Evolutionary conservation across 225 moss, liverwort and hornwort species (phyloP), one percentile per base, ranked within the genome.

Genomic region (Sphagnum tenellum): DNA sequence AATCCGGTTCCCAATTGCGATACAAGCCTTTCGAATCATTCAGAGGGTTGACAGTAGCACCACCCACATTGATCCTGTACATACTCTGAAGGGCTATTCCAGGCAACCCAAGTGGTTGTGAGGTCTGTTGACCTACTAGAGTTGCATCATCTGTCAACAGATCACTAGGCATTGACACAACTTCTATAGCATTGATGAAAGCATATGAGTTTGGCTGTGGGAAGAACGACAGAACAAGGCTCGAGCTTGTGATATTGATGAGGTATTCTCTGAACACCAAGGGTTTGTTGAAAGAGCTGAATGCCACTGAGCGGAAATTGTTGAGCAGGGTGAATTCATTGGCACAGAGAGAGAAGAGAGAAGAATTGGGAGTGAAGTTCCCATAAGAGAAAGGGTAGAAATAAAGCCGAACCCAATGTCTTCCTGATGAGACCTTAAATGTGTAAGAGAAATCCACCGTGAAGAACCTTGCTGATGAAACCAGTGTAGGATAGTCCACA

Each of bases 101-200:
- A 44, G 51, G 47, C 67, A 88, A 63, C 44, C 73, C 69, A 8
- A 87, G 44, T 3, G 44, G 1, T 1, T 3, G 8, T 3, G 58
- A 0, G 3, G 0, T 2, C 2, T 11, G 0, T 3, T 50, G 46
- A 44, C 75, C 80, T 2, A 85, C 63, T 44, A 69, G 2, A 0
- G 3, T 0, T 0, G 72, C 82, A 12, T 55, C 50, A 13, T 72
- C 70, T 4, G 0, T 7, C 4, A 92, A 4, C 12, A 88, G 64
- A 4, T 54, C 54, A 46, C 6, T 47, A 3, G 96, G 92, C 65
- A 68, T 77, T 9, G 96, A 96, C 52, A 76, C 65, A 57, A 96
- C 79, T 56, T 88, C 90, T 14, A 96, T 80, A 11, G 76, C 96
- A 57, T 96, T 96, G 59, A 96, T 71, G 57, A 86, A 96, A 9